A percentile compares a stretch with the other conserved stretches of the same genome.
phyloP scores from a whole-genome alignment of 441 rosid species.

The Viola pubescens region DNA sequence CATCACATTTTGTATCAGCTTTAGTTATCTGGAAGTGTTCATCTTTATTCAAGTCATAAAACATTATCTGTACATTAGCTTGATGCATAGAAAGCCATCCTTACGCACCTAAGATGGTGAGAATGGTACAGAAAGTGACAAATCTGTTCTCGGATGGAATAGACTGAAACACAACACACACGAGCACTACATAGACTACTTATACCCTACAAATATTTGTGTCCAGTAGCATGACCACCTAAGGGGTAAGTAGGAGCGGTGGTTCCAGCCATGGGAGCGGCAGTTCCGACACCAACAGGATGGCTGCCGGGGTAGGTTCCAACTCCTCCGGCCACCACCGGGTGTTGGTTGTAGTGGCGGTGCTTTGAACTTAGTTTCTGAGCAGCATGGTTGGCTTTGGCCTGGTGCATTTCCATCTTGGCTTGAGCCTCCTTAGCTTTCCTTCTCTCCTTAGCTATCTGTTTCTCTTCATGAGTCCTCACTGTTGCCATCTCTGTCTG shows the following conservation, averaged over 20 bases:
- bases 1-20: too few species aligned
- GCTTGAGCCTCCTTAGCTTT: conserved; percentile 60
- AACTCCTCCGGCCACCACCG: conserved; percentile 2
- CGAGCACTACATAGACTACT: too few species aligned
- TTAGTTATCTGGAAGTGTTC: too few species aligned
- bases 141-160: too few species aligned
- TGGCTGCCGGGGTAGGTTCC: conserved; percentile 6
- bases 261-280: conserved; percentile 18
- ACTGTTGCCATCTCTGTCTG: conserved; percentile 50
- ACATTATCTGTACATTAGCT: too few species aligned
- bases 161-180: too few species aligned
- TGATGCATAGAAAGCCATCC: too few species aligned
- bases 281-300: conserved; percentile 8
- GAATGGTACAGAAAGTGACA: too few species aligned
- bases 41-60: too few species aligned
- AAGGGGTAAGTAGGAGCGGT: conserved; percentile 22
- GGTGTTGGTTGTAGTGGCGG: conserved; percentile 19
- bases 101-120: too few species aligned
- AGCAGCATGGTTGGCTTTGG: conserved; percentile 35
- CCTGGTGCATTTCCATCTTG: conserved; percentile 47
- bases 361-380: conserved; percentile 32
- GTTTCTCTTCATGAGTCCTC: conserved; percentile 44
- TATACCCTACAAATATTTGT: background rate
- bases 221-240: conserved; percentile 26
- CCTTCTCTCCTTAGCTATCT: conserved; percentile 41